Conservation (phyloP, 2,329 filamentous ascomycete species). For the Monilinia laxa region DNA sequence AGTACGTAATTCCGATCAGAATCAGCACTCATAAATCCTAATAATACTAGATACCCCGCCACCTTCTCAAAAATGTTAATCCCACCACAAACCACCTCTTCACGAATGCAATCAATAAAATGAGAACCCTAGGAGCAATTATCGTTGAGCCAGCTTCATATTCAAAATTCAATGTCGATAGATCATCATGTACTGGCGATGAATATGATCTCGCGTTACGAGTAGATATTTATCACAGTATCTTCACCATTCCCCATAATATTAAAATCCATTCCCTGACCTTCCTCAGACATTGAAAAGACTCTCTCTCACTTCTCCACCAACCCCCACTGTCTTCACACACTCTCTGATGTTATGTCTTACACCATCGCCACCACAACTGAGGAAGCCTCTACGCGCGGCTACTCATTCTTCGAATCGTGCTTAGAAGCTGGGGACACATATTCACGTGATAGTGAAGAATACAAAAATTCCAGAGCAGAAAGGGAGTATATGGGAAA, state of each 20-base stretch:
- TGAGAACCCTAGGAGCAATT: slow-evolving; percentile 43
- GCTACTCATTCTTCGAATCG: background rate
- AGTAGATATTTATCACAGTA: slow-evolving; percentile 20
- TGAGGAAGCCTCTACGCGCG: background rate
- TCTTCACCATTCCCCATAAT: background rate
- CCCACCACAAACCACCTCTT: background rate
- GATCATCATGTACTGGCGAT: slow-evolving; percentile 3
- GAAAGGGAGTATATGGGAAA: slow-evolving; percentile 6
- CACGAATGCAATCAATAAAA: slow-evolving; percentile 5
- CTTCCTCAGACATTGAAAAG: background rate
- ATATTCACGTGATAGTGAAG: background rate
- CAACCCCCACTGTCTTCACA: slow-evolving; percentile 12
- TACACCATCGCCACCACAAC: background rate
- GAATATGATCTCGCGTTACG: slow-evolving; percentile 4
- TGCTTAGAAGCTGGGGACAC: background rate
- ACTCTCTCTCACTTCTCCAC: slow-evolving; percentile 12
- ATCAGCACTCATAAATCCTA: background rate
- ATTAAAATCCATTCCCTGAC: background rate
- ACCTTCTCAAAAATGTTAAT: slow-evolving; percentile 6
- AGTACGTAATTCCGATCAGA: background rate
- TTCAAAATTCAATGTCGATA: slow-evolving; percentile 49
- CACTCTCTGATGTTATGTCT: slow-evolving; percentile 11
- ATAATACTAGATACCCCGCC: slow-evolving; percentile 13
- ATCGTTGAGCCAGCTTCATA: slow-evolving; percentile 65
- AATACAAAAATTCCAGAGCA: background rate